These are phyloP conservation scores for Mucor plumbeus DNA, from an alignment of 371 early-diverging fungal species.

Conservation along the genomic window DNA sequence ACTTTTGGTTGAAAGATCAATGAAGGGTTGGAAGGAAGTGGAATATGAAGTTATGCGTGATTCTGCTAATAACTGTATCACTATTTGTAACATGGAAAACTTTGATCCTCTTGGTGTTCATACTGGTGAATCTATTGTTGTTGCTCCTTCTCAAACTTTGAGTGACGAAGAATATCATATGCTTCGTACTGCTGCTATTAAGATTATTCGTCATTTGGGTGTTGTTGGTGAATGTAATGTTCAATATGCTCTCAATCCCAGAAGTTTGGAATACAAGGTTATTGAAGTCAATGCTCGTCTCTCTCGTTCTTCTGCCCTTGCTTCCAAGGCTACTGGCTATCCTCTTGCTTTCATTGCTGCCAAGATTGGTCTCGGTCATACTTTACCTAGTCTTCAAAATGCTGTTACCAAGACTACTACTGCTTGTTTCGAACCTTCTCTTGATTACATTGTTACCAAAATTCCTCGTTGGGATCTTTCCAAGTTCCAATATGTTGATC, in stretches of 20 bases:
- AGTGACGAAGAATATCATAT: constrained; percentile 93
- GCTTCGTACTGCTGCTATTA: constrained; percentile 93
- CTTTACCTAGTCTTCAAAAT: constrained; percentile 87
- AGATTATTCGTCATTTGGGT: constrained; percentile 92
- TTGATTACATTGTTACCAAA: constrained; percentile 94
- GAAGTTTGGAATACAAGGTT: constrained; percentile 84
- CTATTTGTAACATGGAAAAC: constrained; percentile 99
- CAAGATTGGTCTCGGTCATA: constrained; percentile 87
- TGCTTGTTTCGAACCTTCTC: constrained; percentile 94
- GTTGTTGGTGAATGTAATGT: constrained; percentile 98
- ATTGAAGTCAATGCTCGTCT: constrained; percentile 97
- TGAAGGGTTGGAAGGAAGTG: constrained; percentile 98
- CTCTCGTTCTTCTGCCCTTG: constrained; percentile 84
- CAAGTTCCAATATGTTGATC: constrained; percentile 89
- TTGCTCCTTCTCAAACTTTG: constrained; percentile 94
- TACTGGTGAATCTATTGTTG: constrained; percentile 96
- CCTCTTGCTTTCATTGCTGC: constrained; percentile 96
- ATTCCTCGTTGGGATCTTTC: constrained; percentile 96
- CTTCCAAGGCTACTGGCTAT: constrained; percentile 95
- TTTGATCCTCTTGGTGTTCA: constrained; percentile 96
- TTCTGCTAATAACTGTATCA: constrained; percentile 93
- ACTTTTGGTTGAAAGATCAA: constrained; percentile 89
- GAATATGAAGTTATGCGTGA: constrained; percentile 99
- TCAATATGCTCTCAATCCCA: constrained; percentile 93
- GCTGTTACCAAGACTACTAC: constrained; percentile 90